These are phyloP conservation scores for Hydrangea macrophylla DNA, from an alignment of 148 eudicot species.

Conservation along the genomic window DNA sequence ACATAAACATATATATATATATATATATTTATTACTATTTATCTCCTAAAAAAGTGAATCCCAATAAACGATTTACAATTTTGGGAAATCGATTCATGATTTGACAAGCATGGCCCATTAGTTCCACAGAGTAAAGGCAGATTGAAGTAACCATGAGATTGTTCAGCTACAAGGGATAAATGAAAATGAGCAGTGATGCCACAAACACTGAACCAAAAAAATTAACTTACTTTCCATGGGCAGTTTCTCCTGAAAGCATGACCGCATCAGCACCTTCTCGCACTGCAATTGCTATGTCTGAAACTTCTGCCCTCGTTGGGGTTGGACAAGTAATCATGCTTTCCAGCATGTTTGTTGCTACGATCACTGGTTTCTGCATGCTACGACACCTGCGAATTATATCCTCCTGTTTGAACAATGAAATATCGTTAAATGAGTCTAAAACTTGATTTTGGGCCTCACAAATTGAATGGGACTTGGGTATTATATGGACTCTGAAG, in stretches of 20 bases:
- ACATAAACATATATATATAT: no score
- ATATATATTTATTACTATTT: no score
- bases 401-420: constrained; percentile 56
- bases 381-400: constrained; percentile 77
- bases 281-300: constrained; percentile 98
- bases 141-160: background rate
- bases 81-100: no score
- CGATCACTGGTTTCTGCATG: constrained; percentile 92
- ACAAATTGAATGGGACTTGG: background rate
- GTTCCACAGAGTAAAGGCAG: background rate
- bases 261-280: constrained; percentile 95
- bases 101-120: no score
- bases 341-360: constrained; percentile 98
- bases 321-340: constrained; percentile 97
- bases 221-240: constrained; percentile 96
- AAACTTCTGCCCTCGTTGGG: constrained; percentile 98
- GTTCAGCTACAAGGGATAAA: background rate
- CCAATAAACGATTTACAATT: no score
- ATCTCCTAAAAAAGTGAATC: no score
- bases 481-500: background rate
- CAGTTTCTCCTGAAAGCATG: constrained; percentile 99
- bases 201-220: background rate
- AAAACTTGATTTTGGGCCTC: background rate
- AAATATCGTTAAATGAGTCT: constrained; percentile 2
- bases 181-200: background rate